Evolutionary conservation across 495 filamentous ascomycete genomes (phyloP).

Genomic region (Delitschia confertaspora): DNA sequence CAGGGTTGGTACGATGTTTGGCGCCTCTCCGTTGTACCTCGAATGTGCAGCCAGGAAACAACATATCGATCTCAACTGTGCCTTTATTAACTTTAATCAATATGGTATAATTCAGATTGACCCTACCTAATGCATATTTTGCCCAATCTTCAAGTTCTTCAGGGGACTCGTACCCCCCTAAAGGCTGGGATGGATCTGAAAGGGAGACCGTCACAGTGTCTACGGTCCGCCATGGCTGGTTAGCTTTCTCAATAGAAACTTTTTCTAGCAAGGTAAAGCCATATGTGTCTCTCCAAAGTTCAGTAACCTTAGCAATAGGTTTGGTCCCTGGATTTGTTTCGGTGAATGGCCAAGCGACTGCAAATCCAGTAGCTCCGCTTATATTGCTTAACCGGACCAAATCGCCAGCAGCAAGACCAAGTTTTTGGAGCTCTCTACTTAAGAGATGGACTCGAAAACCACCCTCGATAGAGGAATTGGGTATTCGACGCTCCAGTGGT

Average conservation of each 20-base stretch:
- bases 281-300: slow-evolving; percentile 38
- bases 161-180: slow-evolving; percentile 15
- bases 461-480: slow-evolving; percentile 39
- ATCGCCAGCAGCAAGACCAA: slow-evolving; percentile 54
- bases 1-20: background rate
- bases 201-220: slow-evolving; percentile 7
- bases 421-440: slow-evolving; percentile 50
- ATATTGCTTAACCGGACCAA: slow-evolving; percentile 39
- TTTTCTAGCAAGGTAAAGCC: slow-evolving; percentile 14
- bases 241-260: slow-evolving; percentile 16
- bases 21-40: slow-evolving; percentile 19
- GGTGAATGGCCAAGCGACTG: slow-evolving; percentile 14
- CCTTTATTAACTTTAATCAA: slow-evolving; percentile 5
- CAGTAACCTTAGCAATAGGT: slow-evolving; percentile 34
- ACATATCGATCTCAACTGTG: slow-evolving; percentile 21
- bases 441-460: slow-evolving; percentile 62
- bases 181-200: background rate
- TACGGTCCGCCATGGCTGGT: slow-evolving; percentile 4
- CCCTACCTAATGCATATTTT: slow-evolving; percentile 18
- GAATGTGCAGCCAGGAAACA: slow-evolving; percentile 17
- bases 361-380: slow-evolving; percentile 8
- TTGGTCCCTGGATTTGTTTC: slow-evolving; percentile 20
- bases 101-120: background rate
- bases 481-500: slow-evolving; percentile 12
- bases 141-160: slow-evolving; percentile 8